Evolutionary conservation across 1,284 basidiomycete genomes (phyloP), one percentile per base, ranked within the genome.

Genomic region (Microbotryomycetes sp.): DNA sequence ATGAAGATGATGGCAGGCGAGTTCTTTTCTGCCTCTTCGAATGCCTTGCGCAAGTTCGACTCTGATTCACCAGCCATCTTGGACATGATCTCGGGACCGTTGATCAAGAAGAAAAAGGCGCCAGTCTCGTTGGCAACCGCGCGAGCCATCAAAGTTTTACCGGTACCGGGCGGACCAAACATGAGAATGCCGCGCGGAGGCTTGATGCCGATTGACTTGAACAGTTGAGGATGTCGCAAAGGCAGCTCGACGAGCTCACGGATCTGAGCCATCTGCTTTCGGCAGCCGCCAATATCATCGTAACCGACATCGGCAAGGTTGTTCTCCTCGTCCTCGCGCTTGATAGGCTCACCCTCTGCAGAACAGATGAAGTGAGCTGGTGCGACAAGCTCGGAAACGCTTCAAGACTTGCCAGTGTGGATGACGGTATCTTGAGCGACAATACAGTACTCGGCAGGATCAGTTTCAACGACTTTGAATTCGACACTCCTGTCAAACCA

Each of bases 121-220:
- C 96, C 94, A 29, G 94, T 98, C 78, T 99, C 96, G 76, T 98
- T 98, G 66, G 94, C 96, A 48, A 98, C 96, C 11, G 96, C 96
- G 71, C 96, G 87, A 49, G 96, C 94, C 94, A 99, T 98, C 66
- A 96, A 83, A 11, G 92, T 96, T 80, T 96, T 97, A 81, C 92
- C 92, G 26, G 92, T 96, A 81, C 92, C 92, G 45, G 92, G 92
- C 66, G 92, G 92, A 64, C 92, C 92, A 72, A 84, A 96, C 90
- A 97, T 88, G 67, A 96, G 85, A 70, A 96, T 91, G 82, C 92
- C 92, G 70, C 96, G 89, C 45, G 96, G 96, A 35, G 94, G 96
- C 79, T 97, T 98, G 83, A 99, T 98, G 85, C 94, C 94, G 73
- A 98, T 98, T 26, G 91, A 93, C 78, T 98, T 98, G 87, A 97